These are phyloP conservation scores for Sonneratia caseolaris DNA, from an alignment of 345 rosid genomes.

Conservation along the genomic window DNA sequence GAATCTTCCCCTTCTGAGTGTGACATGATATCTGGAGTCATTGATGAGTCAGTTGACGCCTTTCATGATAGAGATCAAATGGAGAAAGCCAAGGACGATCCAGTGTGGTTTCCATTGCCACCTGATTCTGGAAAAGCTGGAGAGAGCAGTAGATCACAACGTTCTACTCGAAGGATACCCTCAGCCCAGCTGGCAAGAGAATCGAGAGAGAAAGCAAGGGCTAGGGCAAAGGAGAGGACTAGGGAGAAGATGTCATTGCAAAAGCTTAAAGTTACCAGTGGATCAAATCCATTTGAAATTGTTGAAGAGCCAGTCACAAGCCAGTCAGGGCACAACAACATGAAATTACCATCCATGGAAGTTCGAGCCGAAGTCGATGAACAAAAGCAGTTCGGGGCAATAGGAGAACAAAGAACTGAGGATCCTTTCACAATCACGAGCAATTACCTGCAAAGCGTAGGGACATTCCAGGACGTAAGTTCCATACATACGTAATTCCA, in stretches of 20 bases:
- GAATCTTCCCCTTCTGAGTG: slow-evolving; percentile 42
- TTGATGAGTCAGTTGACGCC: slow-evolving; percentile 9
- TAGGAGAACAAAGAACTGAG: not conserved
- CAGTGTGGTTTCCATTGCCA: not conserved
- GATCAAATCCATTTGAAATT: not conserved
- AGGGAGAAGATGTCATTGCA: slow-evolving; percentile 3
- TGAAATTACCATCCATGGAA: not conserved
- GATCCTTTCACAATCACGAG: not conserved
- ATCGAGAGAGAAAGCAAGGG: slow-evolving; percentile 7
- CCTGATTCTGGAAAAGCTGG: slow-evolving; percentile 11
- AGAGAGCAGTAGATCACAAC: slow-evolving; percentile 4
- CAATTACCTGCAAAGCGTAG: slow-evolving; percentile 1
- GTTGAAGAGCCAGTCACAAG: not conserved
- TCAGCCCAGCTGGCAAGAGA: not conserved
- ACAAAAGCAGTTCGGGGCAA: not conserved
- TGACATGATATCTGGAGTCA: slow-evolving; percentile 27
- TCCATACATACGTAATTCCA: not conserved
- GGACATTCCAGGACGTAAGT: slow-evolving; percentile 1
- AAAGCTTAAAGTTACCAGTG: not conserved
- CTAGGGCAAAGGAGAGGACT: slow-evolving; percentile 9
- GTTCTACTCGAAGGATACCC: not conserved
- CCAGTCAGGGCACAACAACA: not conserved
- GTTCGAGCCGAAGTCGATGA: not conserved
- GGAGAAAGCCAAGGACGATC: not conserved
- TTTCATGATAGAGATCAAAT: not conserved